phyloP scores from a whole-genome alignment of 1,284 basidiomycete genomes.

The Microbotryum violaceum region DNA sequence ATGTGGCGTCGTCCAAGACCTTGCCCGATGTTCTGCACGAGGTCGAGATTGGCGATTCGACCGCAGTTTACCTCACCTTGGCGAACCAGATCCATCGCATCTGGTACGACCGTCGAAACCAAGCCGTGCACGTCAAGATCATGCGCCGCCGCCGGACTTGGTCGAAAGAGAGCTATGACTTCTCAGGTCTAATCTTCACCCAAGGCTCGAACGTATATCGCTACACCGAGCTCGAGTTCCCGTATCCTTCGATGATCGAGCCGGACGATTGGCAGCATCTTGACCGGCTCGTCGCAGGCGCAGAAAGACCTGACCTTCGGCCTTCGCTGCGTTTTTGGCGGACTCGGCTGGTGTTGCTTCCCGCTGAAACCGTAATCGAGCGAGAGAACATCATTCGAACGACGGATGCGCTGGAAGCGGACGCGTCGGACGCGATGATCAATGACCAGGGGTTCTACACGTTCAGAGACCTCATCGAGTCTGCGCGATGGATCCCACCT shows the following conservation, averaged over 20 bases:
- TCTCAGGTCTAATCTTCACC: constrained; percentile 89
- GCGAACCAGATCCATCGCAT: constrained; percentile 92
- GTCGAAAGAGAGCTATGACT: constrained; percentile 56
- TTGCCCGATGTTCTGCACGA: constrained; percentile 27
- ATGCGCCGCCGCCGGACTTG: constrained; percentile 70
- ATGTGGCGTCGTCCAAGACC: constrained; percentile 23
- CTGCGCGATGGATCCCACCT: constrained; percentile 62
- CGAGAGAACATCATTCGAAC: constrained; percentile 50
- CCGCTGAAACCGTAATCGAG: constrained; percentile 60
- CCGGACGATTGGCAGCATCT: constrained; percentile 42
- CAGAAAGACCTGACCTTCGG: constrained; percentile 30
- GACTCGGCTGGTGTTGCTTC: constrained; percentile 89
- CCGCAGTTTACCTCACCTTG: constrained; percentile 79
- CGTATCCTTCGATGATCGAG: constrained; percentile 30
- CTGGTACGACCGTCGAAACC: constrained; percentile 65
- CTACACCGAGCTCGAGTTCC: constrained; percentile 47
- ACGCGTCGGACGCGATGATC: constrained; percentile 19
- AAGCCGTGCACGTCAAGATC: constrained; percentile 77
- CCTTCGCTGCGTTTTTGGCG: constrained; percentile 64
- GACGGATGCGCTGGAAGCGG: constrained; percentile 54
- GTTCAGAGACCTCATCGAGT: constrained; percentile 43
- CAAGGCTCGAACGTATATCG: constrained; percentile 69
- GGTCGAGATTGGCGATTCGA: constrained; percentile 30
- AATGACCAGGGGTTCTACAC: constrained; percentile 25
- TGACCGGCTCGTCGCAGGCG: constrained; percentile 43